These are phyloP conservation scores for Tilletiaria anomala DNA, from an alignment of 1,284 basidiomycete species.

Conservation along the genomic window DNA sequence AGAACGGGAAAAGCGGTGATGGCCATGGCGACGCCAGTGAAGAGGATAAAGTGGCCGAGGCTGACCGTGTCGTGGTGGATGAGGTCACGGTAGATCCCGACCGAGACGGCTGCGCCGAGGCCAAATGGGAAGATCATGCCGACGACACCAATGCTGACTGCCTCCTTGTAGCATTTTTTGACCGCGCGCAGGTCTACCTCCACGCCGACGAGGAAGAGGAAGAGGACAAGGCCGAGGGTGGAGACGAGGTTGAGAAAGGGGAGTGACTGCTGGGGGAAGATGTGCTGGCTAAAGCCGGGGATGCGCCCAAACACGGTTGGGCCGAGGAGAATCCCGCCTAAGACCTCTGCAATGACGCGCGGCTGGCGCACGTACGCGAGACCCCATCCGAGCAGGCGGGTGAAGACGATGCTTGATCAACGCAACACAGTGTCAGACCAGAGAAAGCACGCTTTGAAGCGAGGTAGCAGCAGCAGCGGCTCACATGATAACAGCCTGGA, in stretches of 20 bases:
- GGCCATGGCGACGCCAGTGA: slow-evolving; percentile 75
- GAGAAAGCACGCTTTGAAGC: not conserved
- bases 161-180: slow-evolving; percentile 41
- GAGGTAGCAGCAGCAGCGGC: no score
- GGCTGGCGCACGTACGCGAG: slow-evolving; percentile 62
- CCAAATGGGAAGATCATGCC: slow-evolving; percentile 68
- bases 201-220: slow-evolving; percentile 72
- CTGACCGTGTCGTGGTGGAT: slow-evolving; percentile 50
- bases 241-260: slow-evolving; percentile 73
- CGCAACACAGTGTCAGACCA: no score
- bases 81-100: slow-evolving; percentile 66
- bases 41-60: slow-evolving; percentile 80
- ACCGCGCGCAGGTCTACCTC: slow-evolving; percentile 72
- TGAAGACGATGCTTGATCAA: slow-evolving; percentile 57
- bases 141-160: slow-evolving; percentile 45
- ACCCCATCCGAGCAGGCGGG: slow-evolving; percentile 53
- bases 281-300: slow-evolving; percentile 30
- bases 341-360: slow-evolving; percentile 72
- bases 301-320: slow-evolving; percentile 33
- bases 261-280: slow-evolving; percentile 45
- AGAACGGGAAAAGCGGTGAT: slow-evolving; percentile 76
- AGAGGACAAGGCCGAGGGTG: slow-evolving; percentile 56
- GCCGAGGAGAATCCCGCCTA: slow-evolving; percentile 60
- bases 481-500: slow-evolving; percentile 50
- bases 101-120: slow-evolving; percentile 65